Evolutionary conservation across 768 basidiomycete genomes (phyloP).

Genomic region (Austroboletus eburneus): DNA sequence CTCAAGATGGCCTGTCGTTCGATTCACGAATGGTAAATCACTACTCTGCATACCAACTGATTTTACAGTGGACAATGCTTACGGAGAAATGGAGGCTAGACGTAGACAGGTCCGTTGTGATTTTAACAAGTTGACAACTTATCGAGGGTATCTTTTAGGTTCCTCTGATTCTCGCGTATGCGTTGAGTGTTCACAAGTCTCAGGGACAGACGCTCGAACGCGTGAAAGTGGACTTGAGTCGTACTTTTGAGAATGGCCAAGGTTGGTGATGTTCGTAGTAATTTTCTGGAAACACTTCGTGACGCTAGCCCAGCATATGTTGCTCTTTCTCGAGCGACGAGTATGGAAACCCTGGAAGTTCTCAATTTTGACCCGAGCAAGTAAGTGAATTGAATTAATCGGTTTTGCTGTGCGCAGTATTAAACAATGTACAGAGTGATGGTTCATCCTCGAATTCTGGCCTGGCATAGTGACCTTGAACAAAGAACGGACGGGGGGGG

Average conservation of each 20-base stretch:
- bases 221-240: constrained; percentile 72
- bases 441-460: constrained; percentile 60
- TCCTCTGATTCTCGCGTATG: constrained; percentile 76
- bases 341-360: constrained; percentile 61
- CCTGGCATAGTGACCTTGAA: constrained; percentile 45
- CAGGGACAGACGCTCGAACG: constrained; percentile 87
- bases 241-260: constrained; percentile 80
- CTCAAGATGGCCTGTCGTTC: constrained; percentile 56
- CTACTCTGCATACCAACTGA: constrained; percentile 50
- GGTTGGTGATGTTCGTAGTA: constrained; percentile 47
- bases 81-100: constrained; percentile 54
- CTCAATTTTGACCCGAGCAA: constrained; percentile 57
- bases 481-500: constrained; percentile 11
- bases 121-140: not conserved
- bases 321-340: constrained; percentile 69
- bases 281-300: not conserved
- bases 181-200: constrained; percentile 83
- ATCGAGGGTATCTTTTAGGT: constrained; percentile 35
- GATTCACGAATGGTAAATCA: constrained; percentile 47
- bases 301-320: constrained; percentile 50
- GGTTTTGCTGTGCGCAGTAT: not conserved
- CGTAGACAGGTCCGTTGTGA: constrained; percentile 48
- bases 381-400: constrained; percentile 32
- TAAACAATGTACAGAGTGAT: constrained; percentile 45
- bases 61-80: constrained; percentile 61